Conservation (phyloP, 2,329 filamentous ascomycete species). For the Hypoxylon sp. region DNA sequence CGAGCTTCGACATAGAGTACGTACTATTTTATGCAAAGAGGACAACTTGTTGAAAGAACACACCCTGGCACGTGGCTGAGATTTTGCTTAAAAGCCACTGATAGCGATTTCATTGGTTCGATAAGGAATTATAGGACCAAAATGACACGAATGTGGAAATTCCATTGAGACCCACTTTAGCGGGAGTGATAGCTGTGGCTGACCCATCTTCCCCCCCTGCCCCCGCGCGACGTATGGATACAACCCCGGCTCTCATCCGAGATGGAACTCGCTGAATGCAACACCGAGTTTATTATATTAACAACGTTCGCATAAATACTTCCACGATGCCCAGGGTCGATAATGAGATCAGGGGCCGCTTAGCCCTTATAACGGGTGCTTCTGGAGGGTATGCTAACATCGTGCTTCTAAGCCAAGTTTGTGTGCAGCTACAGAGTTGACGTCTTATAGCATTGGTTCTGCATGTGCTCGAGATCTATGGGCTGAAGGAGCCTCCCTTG, state of each 20-base stretch:
- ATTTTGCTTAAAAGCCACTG: slow-evolving; percentile 48
- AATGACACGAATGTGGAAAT: slow-evolving; percentile 42
- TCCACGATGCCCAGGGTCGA: slow-evolving; percentile 51
- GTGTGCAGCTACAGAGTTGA: slow-evolving; percentile 28
- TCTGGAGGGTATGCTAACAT: slow-evolving; percentile 53
- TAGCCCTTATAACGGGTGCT: slow-evolving; percentile 56
- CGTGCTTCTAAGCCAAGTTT: slow-evolving; percentile 3
- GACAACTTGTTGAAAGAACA: slow-evolving; percentile 50
- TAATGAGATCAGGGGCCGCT: slow-evolving; percentile 54
- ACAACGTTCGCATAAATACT: slow-evolving; percentile 12
- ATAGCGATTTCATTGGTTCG: slow-evolving; percentile 50
- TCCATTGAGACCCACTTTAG: slow-evolving; percentile 8
- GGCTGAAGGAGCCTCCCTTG: slow-evolving; percentile 55
- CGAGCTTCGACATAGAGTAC: slow-evolving; percentile 44
- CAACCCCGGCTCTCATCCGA: not conserved
- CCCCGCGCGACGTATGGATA: slow-evolving; percentile 15
- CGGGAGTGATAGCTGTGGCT: slow-evolving; percentile 25
- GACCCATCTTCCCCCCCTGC: not conserved
- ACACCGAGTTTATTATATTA: not conserved
- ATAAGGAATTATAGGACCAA: slow-evolving; percentile 40
- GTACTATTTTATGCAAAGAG: slow-evolving; percentile 41
- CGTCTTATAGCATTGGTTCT: slow-evolving; percentile 53
- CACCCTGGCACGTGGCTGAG: slow-evolving; percentile 42
- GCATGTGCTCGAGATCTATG: slow-evolving; percentile 55
- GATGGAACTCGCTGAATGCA: not conserved